Evolutionary conservation across 1,284 basidiomycete species (phyloP), one percentile per base, ranked within the genome.

Genomic region (Takashimella koratensis): DNA sequence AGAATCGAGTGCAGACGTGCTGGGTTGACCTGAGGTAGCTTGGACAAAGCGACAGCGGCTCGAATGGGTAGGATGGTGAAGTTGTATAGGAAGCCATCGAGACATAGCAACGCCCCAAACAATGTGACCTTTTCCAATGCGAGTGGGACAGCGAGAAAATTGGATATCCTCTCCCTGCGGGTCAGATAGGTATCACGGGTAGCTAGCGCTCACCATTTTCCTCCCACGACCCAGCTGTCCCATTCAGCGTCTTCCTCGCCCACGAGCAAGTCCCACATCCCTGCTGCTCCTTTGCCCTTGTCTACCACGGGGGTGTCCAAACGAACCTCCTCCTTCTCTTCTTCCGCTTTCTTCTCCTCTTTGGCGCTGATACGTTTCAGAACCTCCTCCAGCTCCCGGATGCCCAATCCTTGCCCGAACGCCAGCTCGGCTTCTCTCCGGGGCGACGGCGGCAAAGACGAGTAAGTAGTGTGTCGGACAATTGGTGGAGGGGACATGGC

Each of bases 1-100:
- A 97, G 77, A 12, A 98, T 82, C 10, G 68, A 66, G 46, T 74
- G 68, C 5, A 68, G 52, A 49, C 75, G 73, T 24, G 67, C 61
- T 5, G 66, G 63, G 46, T 73, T 60, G 16, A 84, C 43, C 16
- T 36, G 30, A 36, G 30, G 30, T 40, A 87, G 80, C 24, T 84
- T 81, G 61, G 80, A 79, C 39, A 82, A 72, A 0, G 90, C 91
- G 25, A 93, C 78, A 8, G 79, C 64, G 60, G 86, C 88, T 13
- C 95, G 89, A 52, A 99, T 90, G 5, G 96, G 96, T 5, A 97
- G 83, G 60, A 99, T 93, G 30, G 96, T 98, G 77, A 99, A 97
- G 5, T 91, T 95, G 77, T 98, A 96, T 3, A 99, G 83, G 76
- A 98, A 98, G 3, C 93, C 93, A 75, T 99, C 96, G 47, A 98